Percentiles rank a stretch among this genome's conserved stretches.
Conservation (phyloP, 805 yeast genomes). For the Schwanniomyces sp. region DNA sequence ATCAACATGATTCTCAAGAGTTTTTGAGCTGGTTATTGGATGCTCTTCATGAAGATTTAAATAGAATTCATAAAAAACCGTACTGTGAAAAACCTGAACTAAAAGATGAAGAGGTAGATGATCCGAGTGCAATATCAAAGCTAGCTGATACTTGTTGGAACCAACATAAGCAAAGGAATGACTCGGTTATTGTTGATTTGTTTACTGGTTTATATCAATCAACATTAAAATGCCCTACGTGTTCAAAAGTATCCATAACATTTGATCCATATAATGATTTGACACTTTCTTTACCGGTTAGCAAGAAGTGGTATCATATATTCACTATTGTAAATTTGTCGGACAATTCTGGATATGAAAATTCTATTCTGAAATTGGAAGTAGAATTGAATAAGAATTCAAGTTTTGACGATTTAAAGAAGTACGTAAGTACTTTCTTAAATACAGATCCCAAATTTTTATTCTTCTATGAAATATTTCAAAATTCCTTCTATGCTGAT, state of each 20-base stretch:
- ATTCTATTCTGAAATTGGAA: constrained; percentile 46
- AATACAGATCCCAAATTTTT: constrained; percentile 24
- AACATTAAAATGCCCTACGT: constrained; percentile 83
- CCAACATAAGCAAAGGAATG: constrained; percentile 75
- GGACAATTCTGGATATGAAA: constrained; percentile 1
- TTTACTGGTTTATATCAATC: constrained; percentile 92
- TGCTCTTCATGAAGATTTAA: constrained; percentile 89
- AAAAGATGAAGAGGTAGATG: constrained; percentile 57
- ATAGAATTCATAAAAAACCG: constrained; percentile 80
- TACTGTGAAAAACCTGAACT: constrained; percentile 86
- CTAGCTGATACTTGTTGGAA: constrained; percentile 81
- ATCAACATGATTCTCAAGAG: constrained; percentile 94
- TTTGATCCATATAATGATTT: constrained; percentile 93
- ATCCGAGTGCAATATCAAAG: constrained; percentile 50
- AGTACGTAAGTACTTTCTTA: constrained; percentile 54
- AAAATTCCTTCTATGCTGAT: constrained; percentile 65
- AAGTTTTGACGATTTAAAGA: constrained; percentile 61
- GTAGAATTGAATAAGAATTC: constrained; percentile 71
- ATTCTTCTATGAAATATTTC: constrained; percentile 50
- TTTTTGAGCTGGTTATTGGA: constrained; percentile 84
- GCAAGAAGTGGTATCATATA: constrained; percentile 66
- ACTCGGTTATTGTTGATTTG: constrained; percentile 79
- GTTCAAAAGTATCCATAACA: constrained; percentile 76
- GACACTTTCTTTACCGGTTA: constrained; percentile 84
- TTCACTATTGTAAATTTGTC: constrained; percentile 61